Evolutionary conservation across 2,329 filamentous ascomycete genomes (phyloP).

Genomic region (Epichloe bromicola): DNA sequence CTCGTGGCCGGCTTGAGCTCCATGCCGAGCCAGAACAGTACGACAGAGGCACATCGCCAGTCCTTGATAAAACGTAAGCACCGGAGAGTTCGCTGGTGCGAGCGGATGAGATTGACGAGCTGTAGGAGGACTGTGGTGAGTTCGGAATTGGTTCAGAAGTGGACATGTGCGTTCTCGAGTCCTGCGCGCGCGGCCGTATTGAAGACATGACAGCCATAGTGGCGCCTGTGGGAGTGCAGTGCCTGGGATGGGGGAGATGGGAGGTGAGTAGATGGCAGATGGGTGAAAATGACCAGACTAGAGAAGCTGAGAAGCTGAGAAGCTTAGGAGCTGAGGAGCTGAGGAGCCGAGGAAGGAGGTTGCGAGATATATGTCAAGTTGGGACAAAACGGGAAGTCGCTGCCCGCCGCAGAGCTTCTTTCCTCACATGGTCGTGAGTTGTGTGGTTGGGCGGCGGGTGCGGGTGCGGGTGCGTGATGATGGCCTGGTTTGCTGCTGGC

Average conservation of each 20-base stretch:
- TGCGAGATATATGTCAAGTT: neutral
- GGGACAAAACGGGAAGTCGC: neutral
- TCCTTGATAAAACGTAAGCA: neutral
- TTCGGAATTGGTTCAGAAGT: neutral
- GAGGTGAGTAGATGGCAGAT: neutral
- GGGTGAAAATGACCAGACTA: neutral
- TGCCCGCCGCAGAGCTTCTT: neutral
- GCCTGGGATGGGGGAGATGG: neutral
- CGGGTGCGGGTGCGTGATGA: neutral
- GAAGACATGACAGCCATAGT: neutral
- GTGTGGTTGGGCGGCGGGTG: neutral
- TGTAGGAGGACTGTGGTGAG: neutral
- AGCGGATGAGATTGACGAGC: conserved; percentile 1
- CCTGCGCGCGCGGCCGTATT: neutral
- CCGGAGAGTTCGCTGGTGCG: conserved; percentile 2
- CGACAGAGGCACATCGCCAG: neutral
- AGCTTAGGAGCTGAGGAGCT: neutral
- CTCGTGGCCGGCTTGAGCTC: neutral
- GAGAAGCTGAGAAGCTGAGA: neutral
- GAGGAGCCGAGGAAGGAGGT: neutral
- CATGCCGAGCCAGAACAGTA: neutral
- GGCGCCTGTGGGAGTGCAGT: neutral
- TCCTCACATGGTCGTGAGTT: neutral
- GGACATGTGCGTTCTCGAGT: neutral
- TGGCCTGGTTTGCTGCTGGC: neutral